Evolutionary conservation across 768 basidiomycete genomes (phyloP).

Genomic region (Calocybe cyanea): DNA sequence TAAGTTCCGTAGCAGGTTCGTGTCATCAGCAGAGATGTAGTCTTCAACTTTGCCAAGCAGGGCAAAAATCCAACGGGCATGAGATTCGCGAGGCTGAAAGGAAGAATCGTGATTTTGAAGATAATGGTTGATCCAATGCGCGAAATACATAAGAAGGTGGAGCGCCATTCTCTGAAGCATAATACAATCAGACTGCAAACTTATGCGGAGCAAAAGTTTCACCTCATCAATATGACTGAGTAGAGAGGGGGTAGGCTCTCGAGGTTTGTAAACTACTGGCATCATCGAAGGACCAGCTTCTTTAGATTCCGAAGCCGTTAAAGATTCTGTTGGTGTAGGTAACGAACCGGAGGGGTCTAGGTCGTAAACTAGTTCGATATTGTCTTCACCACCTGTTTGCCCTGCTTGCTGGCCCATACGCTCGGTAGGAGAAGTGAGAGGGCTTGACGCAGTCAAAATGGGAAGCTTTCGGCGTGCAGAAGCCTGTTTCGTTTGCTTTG

Average conservation of each 20-base stretch:
- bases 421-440: slow-evolving; percentile 6
- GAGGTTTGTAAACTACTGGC: slow-evolving; percentile 26
- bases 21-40: slow-evolving; percentile 69
- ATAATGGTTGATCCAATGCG: slow-evolving; percentile 71
- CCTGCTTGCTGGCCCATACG: slow-evolving; percentile 23
- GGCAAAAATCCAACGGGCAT: slow-evolving; percentile 77
- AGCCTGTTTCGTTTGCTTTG: slow-evolving; percentile 36
- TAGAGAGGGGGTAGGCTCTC: slow-evolving; percentile 57
- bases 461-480: slow-evolving; percentile 16
- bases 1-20: slow-evolving; percentile 69
- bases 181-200: slow-evolving; percentile 9
- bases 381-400: slow-evolving; percentile 38
- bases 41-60: slow-evolving; percentile 70
- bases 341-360: slow-evolving; percentile 32
- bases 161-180: slow-evolving; percentile 56
- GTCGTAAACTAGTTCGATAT: slow-evolving; percentile 31
- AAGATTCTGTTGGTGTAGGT: slow-evolving; percentile 38
- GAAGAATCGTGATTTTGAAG: slow-evolving; percentile 40
- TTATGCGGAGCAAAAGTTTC: slow-evolving; percentile 11
- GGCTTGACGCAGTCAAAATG: slow-evolving; percentile 31
- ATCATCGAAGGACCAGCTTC: slow-evolving; percentile 5
- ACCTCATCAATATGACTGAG: slow-evolving; percentile 68
- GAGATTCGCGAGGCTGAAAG: slow-evolving; percentile 44
- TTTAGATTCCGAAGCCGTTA: slow-evolving; percentile 24
- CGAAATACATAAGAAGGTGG: slow-evolving; percentile 81